Percentiles rank a stretch among this genome's conserved stretches.
Evolutionary conservation across 2,329 filamentous ascomycete species (phyloP).

Genomic region (Cordyceps militaris): DNA sequence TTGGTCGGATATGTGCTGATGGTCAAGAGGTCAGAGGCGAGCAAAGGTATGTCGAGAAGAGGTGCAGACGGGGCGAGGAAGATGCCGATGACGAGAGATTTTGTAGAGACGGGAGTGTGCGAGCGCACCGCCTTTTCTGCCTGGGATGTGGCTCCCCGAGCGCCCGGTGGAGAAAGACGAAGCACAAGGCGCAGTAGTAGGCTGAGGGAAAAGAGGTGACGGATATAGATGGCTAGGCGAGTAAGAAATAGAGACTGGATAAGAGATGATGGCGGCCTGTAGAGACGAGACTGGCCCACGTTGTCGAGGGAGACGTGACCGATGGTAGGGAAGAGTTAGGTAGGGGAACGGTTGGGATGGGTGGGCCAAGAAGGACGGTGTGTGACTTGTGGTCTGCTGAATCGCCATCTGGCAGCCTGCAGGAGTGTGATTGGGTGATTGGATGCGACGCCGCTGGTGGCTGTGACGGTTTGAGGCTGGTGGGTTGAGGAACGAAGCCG

Average conservation of each 20-base stretch:
- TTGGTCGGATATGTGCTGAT: neutral
- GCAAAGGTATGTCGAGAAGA: neutral
- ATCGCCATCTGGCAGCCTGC: neutral
- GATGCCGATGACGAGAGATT: slow-evolving; percentile 8
- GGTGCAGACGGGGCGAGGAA: neutral
- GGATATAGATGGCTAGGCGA: neutral
- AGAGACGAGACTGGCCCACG: neutral
- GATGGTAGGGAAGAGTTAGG: neutral
- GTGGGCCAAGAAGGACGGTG: neutral
- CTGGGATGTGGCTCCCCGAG: too few relatives aligned
- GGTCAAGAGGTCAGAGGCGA: neutral
- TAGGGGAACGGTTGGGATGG: neutral
- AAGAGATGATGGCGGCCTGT: neutral
- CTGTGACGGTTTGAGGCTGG: neutral
- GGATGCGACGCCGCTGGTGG: neutral
- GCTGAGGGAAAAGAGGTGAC: neutral
- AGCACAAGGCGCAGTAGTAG: too few relatives aligned
- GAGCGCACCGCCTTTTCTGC: slow-evolving; percentile 7
- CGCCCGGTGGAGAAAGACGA: too few relatives aligned
- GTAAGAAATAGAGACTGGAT: neutral
- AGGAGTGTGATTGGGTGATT: neutral
- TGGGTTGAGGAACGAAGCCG: slow-evolving; percentile 5
- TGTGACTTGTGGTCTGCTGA: neutral
- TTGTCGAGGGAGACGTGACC: slow-evolving; percentile 4
- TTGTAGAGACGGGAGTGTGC: neutral